phyloP scores from a whole-genome alignment of 1,284 basidiomycete genomes.

The Leccinum subrobustum region DNA sequence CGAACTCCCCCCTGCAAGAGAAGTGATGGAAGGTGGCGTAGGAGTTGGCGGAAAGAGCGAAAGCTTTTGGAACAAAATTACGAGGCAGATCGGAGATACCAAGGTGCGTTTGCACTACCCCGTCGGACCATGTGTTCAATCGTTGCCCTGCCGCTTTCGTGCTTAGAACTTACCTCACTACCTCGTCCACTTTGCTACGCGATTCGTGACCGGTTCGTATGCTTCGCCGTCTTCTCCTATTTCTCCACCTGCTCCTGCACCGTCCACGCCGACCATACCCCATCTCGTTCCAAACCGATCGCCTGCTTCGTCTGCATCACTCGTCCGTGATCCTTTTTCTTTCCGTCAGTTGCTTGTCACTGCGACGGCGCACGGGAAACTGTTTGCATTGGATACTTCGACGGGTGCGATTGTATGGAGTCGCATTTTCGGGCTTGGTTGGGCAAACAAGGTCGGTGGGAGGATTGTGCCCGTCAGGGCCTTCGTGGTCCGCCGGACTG shows the following conservation, averaged over 20 bases:
- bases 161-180: slow-evolving; percentile 72
- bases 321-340: slow-evolving; percentile 80
- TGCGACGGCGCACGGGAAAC: slow-evolving; percentile 71
- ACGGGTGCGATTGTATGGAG: slow-evolving; percentile 80
- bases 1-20: slow-evolving; percentile 66
- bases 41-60: slow-evolving; percentile 34
- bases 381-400: slow-evolving; percentile 82
- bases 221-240: slow-evolving; percentile 33
- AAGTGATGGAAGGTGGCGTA: slow-evolving; percentile 9
- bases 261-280: slow-evolving; percentile 36
- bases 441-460: slow-evolving; percentile 56
- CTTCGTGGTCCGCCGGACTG: slow-evolving; percentile 21
- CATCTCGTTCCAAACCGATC: slow-evolving; percentile 15
- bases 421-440: slow-evolving; percentile 64
- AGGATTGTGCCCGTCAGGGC: slow-evolving; percentile 56
- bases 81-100: slow-evolving; percentile 62
- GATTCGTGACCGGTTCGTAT: slow-evolving; percentile 76
- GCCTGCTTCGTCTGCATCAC: slow-evolving; percentile 35
- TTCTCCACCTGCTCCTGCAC: slow-evolving; percentile 29
- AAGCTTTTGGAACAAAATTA: slow-evolving; percentile 53
- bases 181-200: slow-evolving; percentile 60
- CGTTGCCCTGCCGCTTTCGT: not conserved
- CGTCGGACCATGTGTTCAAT: not conserved
- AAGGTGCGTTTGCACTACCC: slow-evolving; percentile 42
- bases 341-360: slow-evolving; percentile 84